phyloP scores from a whole-genome alignment of 2,329 filamentous ascomycete species.

The Cryphonectria nitschkei region DNA sequence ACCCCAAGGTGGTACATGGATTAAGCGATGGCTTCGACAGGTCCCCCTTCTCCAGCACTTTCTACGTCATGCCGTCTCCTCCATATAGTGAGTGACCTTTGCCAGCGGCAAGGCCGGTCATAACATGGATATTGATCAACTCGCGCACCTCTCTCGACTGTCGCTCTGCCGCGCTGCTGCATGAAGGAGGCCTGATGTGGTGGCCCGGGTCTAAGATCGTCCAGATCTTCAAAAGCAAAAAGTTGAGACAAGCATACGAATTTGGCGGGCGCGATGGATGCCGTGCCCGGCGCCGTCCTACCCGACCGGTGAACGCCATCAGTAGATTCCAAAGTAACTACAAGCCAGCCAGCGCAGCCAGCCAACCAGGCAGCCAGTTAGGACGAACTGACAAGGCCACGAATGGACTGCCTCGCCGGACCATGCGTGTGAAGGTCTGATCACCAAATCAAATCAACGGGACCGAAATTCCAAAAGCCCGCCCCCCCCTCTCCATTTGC shows the following conservation, averaged over 20 bases:
- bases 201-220: slow-evolving; percentile 15
- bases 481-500: neutral
- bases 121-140: neutral
- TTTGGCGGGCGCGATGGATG: neutral
- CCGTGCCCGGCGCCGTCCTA: neutral
- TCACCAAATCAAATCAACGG: slow-evolving; percentile 1
- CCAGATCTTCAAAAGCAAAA: slow-evolving; percentile 6
- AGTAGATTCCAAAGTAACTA: neutral
- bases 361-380: neutral
- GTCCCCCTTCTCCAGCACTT: slow-evolving; percentile 12
- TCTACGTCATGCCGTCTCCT: slow-evolving; percentile 21
- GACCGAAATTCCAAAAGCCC: neutral
- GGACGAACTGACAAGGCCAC: slow-evolving; percentile 13
- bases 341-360: neutral
- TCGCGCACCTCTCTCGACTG: neutral
- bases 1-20: slow-evolving; percentile 31
- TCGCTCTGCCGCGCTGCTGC: slow-evolving; percentile 13
- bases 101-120: slow-evolving; percentile 20
- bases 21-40: slow-evolving; percentile 27
- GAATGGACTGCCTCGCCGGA: slow-evolving; percentile 9
- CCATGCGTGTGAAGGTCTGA: neutral
- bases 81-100: neutral
- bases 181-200: slow-evolving; percentile 9
- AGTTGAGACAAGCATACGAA: slow-evolving; percentile 6
- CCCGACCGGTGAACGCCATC: slow-evolving; percentile 8